These are phyloP conservation scores for Komagataea norvegica DNA, from an alignment of 1,139 yeast genomes.

Conservation along the genomic window DNA sequence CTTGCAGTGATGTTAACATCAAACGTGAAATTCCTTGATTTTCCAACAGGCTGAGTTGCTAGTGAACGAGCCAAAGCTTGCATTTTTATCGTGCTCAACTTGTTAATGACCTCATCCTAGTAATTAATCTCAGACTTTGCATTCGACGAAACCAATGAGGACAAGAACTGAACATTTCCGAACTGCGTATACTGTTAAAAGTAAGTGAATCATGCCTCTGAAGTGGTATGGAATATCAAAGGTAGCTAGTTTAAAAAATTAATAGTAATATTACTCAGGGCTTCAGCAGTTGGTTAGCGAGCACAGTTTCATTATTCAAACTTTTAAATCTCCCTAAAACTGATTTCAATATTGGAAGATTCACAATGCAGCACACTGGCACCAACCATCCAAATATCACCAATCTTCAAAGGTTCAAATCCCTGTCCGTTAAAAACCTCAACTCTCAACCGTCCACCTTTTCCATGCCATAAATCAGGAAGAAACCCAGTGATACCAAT, in stretches of 20 bases:
- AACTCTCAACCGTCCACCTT: constrained; percentile 33
- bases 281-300: constrained; percentile 10
- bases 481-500: constrained; percentile 64
- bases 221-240: constrained; percentile 11
- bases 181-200: constrained; percentile 17
- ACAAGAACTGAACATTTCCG: constrained; percentile 21
- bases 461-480: constrained; percentile 52
- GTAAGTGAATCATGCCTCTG: constrained; percentile 15
- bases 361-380: constrained; percentile 68
- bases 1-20: constrained; percentile 19
- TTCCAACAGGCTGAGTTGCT: constrained; percentile 13
- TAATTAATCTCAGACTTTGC: constrained; percentile 11
- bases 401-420: constrained; percentile 37
- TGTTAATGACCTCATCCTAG: constrained; percentile 11
- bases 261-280: constrained; percentile 17
- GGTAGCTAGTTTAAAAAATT: constrained; percentile 20
- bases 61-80: constrained; percentile 18
- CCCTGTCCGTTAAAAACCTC: constrained; percentile 57
- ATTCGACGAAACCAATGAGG: constrained; percentile 15
- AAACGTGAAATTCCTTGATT: constrained; percentile 15
- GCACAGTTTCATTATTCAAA: constrained; percentile 26
- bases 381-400: constrained; percentile 64
- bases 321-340: constrained; percentile 39
- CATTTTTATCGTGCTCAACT: constrained; percentile 8
- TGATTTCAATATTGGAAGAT: constrained; percentile 34